These are phyloP conservation scores for Oenanthe javanica DNA, from an alignment of 140 eudicot genomes.

Conservation along the genomic window DNA sequence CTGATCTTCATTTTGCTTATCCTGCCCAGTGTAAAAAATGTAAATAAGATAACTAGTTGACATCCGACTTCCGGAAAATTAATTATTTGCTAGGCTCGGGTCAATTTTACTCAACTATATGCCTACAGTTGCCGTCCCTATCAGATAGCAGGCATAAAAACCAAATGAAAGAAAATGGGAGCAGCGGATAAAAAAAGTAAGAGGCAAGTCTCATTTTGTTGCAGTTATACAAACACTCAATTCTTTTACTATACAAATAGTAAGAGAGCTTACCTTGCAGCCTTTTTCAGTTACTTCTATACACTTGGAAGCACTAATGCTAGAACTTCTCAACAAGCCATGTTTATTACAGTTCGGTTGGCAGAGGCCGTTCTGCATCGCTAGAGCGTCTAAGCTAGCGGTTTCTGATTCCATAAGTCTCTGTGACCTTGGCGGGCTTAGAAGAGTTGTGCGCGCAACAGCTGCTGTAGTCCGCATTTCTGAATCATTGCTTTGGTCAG, in stretches of 20 bases:
- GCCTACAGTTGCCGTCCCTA: background rate
- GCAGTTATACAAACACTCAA: background rate
- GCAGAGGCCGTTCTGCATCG: slow-evolving; percentile 33
- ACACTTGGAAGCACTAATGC: slow-evolving; percentile 71
- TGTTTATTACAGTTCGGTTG: slow-evolving; percentile 37
- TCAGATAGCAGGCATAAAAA: background rate
- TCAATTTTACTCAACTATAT: background rate
- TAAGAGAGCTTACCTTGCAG: slow-evolving; percentile 36
- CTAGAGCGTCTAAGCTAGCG: slow-evolving; percentile 20
- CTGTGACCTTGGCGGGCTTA: slow-evolving; percentile 57
- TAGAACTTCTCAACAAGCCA: slow-evolving; percentile 59
- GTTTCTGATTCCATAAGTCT: slow-evolving; percentile 34
- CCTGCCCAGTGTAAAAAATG: slow-evolving; percentile 20
- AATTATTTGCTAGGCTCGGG: background rate
- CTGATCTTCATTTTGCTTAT: slow-evolving; percentile 36
- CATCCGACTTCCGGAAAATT: background rate
- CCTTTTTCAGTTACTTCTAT: slow-evolving; percentile 47
- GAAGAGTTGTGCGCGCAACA: slow-evolving; percentile 37
- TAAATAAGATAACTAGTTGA: background rate
- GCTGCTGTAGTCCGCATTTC: slow-evolving; percentile 50
- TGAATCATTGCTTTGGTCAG: slow-evolving; percentile 35
- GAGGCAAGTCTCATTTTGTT: background rate
- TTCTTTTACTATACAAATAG: background rate
- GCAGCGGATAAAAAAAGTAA: background rate
- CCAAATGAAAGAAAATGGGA: too few relatives aligned